Evolutionary conservation across 495 filamentous ascomycete genomes (phyloP).

Genomic region (Apiosordaria backusii): DNA sequence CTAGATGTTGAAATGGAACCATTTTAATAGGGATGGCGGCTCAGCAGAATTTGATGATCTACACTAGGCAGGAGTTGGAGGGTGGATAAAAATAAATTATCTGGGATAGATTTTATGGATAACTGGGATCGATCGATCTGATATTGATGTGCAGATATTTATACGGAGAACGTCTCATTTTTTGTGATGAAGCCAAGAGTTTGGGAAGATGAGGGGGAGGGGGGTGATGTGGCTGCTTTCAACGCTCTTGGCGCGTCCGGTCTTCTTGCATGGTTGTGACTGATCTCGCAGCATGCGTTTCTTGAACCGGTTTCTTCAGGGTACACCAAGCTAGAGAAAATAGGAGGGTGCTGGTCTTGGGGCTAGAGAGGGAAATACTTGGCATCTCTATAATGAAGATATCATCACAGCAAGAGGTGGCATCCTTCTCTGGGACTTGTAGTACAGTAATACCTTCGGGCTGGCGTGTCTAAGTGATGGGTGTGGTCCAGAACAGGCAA

Average conservation of each 20-base stretch:
- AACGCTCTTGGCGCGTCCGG: slow-evolving; percentile 10
- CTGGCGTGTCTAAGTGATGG: not conserved
- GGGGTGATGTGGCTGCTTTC: slow-evolving; percentile 5
- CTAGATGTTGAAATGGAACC: too few species aligned
- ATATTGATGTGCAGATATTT: too few species aligned
- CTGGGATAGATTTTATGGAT: too few species aligned
- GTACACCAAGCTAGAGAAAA: not conserved
- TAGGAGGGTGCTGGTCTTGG: not conserved
- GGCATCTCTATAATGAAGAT: not conserved
- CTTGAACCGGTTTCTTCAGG: not conserved
- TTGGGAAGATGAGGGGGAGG: slow-evolving; percentile 6
- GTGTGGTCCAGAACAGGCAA: not conserved
- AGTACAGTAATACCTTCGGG: not conserved
- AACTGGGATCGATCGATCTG: too few species aligned
- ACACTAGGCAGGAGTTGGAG: not conserved
- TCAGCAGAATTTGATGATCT: not conserved
- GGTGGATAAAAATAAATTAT: not conserved
- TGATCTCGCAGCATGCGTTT: not conserved
- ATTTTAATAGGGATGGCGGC: not conserved
- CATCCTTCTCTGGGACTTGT: not conserved
- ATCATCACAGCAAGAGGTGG: not conserved
- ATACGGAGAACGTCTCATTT: not conserved
- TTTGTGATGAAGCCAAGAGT: not conserved
- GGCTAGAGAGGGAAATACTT: not conserved
- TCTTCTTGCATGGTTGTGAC: not conserved